Base-by-base conservation (phyloP, 352 stramenopile species). In the Phytophthora kernoviae region DNA sequence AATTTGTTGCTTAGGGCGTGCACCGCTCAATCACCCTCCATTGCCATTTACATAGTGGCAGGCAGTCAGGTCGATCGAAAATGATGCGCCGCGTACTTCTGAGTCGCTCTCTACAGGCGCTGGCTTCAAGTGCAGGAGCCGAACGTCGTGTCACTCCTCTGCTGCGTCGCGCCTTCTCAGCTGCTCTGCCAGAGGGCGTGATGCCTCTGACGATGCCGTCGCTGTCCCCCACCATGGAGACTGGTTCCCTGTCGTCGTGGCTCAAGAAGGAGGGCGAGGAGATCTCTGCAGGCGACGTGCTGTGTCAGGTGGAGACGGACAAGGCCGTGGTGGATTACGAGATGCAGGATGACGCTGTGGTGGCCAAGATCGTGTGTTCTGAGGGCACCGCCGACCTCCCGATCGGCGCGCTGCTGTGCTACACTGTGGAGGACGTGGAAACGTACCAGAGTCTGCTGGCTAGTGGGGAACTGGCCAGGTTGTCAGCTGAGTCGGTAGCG, bases 311-410 rank as follows among this genome's bases (percentile, higher is more conserved):
- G 54, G 97, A 99, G 77, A 99, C 97, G 12, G 97, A 99, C 84
- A 99, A 99, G 80, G 97, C 97, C 27, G 96, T 96, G 18, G 97
- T 99, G 39, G 96, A 99, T 77, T 99, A 98, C 72, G 97, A 99
- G 80, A 93, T 97, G 44, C 91, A 98, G 78, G 97, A 99, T 75
- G 97, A 99, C n/a, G 87, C 79, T 14, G 78, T 98, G 36, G 68
- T 99, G 50, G 96, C 94, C 39, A 97, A 96, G 75, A 98, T 99
- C 68, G 69, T 99, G 50, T 85, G 96, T 2, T 62, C 79, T 10
- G 86, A 88, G 20, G 96, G 94, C n/a, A 58, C 84, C 0, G 58
- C 80, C 2, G 95, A 98, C 60, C 87, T 99, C 48, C 68, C 81
- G 12, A 93, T 98, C 33, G 97, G 97, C 45, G 81, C 73, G 11